Conservation (phyloP, 192 early-diverging fungal genomes). For the Geranomyces variabilis region DNA sequence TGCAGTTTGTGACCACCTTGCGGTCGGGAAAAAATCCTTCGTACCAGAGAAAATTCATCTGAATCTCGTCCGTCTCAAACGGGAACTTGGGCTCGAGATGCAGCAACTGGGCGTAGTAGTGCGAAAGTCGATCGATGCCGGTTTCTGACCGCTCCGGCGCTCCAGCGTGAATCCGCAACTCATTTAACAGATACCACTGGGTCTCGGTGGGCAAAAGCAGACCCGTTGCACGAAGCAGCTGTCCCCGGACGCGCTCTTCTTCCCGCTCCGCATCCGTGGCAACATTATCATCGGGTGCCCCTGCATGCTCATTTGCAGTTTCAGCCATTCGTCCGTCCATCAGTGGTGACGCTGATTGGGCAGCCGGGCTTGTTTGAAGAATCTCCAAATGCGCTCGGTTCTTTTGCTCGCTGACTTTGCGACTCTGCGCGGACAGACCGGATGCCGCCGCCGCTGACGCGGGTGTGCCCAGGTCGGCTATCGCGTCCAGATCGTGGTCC, state of each 20-base stretch:
- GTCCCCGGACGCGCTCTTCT: conserved; percentile 17
- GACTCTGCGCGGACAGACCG: not conserved
- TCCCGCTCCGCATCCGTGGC: not conserved
- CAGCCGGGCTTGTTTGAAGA: conserved; percentile 8
- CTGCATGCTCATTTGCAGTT: not conserved
- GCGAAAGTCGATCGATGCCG: conserved; percentile 53
- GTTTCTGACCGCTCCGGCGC: conserved; percentile 52
- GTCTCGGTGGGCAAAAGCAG: conserved; percentile 42
- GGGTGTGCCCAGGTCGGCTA: not conserved
- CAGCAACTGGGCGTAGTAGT: conserved; percentile 58
- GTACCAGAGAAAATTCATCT: conserved; percentile 56
- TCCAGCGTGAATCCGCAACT: conserved; percentile 59
- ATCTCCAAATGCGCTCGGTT: not conserved
- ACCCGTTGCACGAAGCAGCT: conserved; percentile 32
- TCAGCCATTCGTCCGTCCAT: not conserved
- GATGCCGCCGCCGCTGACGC: not conserved
- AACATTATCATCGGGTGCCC: not conserved
- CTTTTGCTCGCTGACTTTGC: conserved; percentile 3
- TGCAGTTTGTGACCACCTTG: conserved; percentile 51
- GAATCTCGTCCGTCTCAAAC: conserved; percentile 49
- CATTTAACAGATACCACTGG: conserved; percentile 58
- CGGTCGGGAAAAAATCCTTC: conserved; percentile 46
- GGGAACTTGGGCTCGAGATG: conserved; percentile 57
- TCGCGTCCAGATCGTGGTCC: not conserved
- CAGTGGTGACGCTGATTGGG: not conserved